Conservation (phyloP, 2,329 filamentous ascomycete genomes). For the Alternaria rosae region DNA sequence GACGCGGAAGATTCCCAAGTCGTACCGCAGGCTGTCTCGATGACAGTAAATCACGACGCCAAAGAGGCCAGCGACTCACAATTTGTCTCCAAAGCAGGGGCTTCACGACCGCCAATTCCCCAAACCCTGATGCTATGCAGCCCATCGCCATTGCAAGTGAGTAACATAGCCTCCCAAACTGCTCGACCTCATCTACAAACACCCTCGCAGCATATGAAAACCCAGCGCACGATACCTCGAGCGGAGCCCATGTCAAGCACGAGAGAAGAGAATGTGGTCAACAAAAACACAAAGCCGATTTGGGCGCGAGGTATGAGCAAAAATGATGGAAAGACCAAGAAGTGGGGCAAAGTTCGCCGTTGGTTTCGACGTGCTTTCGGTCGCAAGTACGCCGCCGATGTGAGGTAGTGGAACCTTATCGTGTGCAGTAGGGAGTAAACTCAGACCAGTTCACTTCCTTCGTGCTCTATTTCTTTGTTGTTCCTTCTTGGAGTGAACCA, state of each 20-base stretch:
- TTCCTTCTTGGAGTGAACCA: neutral
- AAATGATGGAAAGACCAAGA: neutral
- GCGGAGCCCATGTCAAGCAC: neutral
- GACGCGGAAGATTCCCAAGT: neutral
- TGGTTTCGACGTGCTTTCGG: neutral
- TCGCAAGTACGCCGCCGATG: neutral
- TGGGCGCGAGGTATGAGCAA: neutral
- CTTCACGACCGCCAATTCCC: neutral
- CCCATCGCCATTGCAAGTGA: neutral
- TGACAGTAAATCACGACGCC: neutral
- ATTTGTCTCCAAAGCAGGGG: neutral
- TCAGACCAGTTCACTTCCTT: neutral
- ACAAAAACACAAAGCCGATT: neutral
- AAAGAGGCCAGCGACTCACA: neutral
- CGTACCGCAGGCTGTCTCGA: neutral
- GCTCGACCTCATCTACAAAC: neutral
- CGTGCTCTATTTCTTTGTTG: neutral
- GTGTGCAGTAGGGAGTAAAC: neutral
- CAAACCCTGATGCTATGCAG: neutral
- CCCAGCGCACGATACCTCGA: neutral
- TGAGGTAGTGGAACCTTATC: neutral
- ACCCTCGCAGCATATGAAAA: neutral
- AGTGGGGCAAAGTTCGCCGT: neutral
- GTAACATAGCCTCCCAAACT: neutral
- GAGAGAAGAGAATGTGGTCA: neutral